Evolutionary conservation across 805 yeast genomes (phyloP).

Genomic region (Ogataea philodendri): DNA sequence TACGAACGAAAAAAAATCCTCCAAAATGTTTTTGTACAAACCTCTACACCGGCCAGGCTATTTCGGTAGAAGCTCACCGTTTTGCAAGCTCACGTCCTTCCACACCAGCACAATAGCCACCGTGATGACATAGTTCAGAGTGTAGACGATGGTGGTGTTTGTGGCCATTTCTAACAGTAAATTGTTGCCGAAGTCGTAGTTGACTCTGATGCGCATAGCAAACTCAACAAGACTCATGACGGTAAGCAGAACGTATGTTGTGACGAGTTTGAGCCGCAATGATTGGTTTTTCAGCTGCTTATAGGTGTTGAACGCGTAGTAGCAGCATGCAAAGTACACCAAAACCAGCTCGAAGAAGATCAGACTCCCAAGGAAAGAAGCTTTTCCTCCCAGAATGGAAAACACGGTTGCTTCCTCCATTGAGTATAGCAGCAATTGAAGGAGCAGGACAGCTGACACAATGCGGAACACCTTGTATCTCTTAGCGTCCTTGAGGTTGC

Average conservation of each 20-base stretch:
- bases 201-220: conserved; percentile 19
- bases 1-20: conserved; percentile 9
- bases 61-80: conserved; percentile 8
- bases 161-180: conserved; percentile 21
- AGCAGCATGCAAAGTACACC: conserved; percentile 15
- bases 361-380: conserved; percentile 21
- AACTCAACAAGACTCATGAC: conserved; percentile 21
- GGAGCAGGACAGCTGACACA: conserved; percentile 20
- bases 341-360: conserved; percentile 28
- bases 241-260: conserved; percentile 19
- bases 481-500: conserved; percentile 18
- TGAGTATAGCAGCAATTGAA: conserved; percentile 32
- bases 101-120: conserved; percentile 26
- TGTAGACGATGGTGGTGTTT: conserved; percentile 24
- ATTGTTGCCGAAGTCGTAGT: conserved; percentile 13
- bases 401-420: conserved; percentile 30
- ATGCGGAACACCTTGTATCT: conserved; percentile 20
- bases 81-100: conserved; percentile 27
- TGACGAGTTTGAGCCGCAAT: conserved; percentile 18
- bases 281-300: conserved; percentile 18
- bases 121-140: conserved; percentile 24
- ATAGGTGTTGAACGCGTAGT: conserved; percentile 24
- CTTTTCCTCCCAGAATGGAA: conserved; percentile 28
- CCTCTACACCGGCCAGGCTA: conserved; percentile 8
- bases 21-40: neutral